Evolutionary conservation across 192 early-diverging fungal species (phyloP).

Genomic region (Coemansia sp.): DNA sequence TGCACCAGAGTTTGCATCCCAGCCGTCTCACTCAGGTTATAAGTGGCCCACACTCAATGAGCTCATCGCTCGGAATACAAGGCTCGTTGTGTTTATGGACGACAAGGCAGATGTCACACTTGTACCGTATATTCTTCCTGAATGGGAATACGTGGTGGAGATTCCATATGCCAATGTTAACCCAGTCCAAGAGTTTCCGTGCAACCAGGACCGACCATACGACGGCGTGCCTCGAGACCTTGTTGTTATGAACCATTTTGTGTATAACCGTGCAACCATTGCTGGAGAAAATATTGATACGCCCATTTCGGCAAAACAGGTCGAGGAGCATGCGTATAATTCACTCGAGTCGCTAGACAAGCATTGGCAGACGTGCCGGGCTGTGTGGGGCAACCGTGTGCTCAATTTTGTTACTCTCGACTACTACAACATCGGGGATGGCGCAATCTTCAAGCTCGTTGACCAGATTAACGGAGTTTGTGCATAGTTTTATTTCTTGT

Average conservation of each 20-base stretch:
- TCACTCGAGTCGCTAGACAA: constrained; percentile 19
- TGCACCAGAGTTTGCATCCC: constrained; percentile 16
- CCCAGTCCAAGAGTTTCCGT: constrained; percentile 35
- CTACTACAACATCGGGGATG: constrained; percentile 43
- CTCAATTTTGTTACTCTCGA: constrained; percentile 50
- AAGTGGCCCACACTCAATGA: constrained; percentile 69
- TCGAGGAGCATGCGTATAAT: constrained; percentile 37
- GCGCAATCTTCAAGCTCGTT: constrained; percentile 31
- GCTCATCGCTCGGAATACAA: constrained; percentile 64
- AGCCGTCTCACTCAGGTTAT: constrained; percentile 17
- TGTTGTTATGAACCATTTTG: constrained; percentile 53
- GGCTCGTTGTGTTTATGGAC: constrained; percentile 68
- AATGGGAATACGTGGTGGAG: constrained; percentile 52
- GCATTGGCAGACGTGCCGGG: constrained; percentile 31
- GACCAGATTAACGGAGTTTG: constrained; percentile 27
- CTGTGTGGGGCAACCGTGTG: constrained; percentile 26
- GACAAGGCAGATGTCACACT: constrained; percentile 57
- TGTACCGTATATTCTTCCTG: constrained; percentile 53
- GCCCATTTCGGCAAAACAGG: constrained; percentile 19
- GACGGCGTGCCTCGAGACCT: constrained; percentile 37
- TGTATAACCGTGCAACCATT: constrained; percentile 35
- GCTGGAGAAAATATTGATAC: constrained; percentile 31
- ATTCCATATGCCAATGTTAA: constrained; percentile 42
- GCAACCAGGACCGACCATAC: constrained; percentile 41
- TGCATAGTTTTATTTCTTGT: constrained; percentile 3